These are phyloP conservation scores for Backusella circina DNA, from an alignment of 192 early-diverging fungal genomes.

Conservation along the genomic window DNA sequence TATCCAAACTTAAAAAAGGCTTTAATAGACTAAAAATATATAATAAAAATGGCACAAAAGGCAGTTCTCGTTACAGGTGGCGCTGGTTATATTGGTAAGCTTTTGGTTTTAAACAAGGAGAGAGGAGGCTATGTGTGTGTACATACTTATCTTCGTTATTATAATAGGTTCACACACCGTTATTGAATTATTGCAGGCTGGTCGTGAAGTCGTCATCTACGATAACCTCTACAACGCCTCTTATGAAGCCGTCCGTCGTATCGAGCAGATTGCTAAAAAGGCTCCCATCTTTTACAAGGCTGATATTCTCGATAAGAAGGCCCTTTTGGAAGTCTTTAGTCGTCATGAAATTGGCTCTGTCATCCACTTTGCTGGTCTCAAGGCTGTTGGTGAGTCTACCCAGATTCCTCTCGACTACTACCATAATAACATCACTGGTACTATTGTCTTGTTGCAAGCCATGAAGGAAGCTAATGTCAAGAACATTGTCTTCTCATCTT, in stretches of 20 bases:
- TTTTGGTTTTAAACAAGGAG: neutral
- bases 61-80: conserved; percentile 64
- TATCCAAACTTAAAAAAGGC: neutral
- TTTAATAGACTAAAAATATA: neutral
- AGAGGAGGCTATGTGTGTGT: neutral
- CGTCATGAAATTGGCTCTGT: conserved; percentile 52
- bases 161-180: conserved; percentile 77
- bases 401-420: conserved; percentile 84
- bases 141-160: neutral
- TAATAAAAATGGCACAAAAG: conserved; percentile 18
- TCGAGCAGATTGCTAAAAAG: conserved; percentile 58
- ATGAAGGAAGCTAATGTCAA: conserved; percentile 78
- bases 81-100: conserved; percentile 80
- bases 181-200: conserved; percentile 66
- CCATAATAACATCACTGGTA: conserved; percentile 90
- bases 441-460: conserved; percentile 75
- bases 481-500: conserved; percentile 92
- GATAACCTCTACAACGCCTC: conserved; percentile 85
- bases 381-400: conserved; percentile 81
- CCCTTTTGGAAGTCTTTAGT: conserved; percentile 67
- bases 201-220: conserved; percentile 78
- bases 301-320: conserved; percentile 74
- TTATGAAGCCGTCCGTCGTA: conserved; percentile 69
- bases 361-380: conserved; percentile 87
- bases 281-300: conserved; percentile 66